Evolutionary conservation across 2,329 filamentous ascomycete species (phyloP).

Genomic region (Botrytis deweyae): DNA sequence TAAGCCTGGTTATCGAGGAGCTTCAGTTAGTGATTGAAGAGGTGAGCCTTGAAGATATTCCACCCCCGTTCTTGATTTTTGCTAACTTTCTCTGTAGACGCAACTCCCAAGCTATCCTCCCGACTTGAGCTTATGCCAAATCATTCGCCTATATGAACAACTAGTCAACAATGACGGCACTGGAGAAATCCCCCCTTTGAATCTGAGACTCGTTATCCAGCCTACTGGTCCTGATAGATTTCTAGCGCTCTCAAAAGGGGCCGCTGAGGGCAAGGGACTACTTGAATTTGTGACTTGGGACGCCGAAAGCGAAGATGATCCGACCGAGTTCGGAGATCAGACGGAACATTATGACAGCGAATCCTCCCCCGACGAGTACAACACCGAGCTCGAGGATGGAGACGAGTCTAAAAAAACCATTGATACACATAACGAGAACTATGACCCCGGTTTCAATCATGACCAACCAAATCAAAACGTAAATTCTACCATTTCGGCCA

Average conservation of each 20-base stretch:
- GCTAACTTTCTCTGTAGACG: slow-evolving; percentile 32
- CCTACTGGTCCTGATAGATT: slow-evolving; percentile 54
- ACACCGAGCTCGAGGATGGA: neutral
- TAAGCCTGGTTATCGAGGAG: slow-evolving; percentile 54
- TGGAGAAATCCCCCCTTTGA: slow-evolving; percentile 54
- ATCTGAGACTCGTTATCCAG: slow-evolving; percentile 55
- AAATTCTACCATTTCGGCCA: neutral
- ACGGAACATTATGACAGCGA: slow-evolving; percentile 20
- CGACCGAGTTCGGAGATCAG: slow-evolving; percentile 26
- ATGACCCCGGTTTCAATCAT: neutral
- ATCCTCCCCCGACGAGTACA: neutral
- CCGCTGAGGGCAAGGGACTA: slow-evolving; percentile 54
- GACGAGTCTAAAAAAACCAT: neutral
- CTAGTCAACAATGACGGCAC: slow-evolving; percentile 59
- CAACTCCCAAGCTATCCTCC: slow-evolving; percentile 51
- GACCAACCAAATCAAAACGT: neutral
- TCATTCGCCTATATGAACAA: slow-evolving; percentile 58
- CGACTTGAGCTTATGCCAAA: slow-evolving; percentile 52
- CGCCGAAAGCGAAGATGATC: slow-evolving; percentile 29
- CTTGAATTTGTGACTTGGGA: slow-evolving; percentile 34
- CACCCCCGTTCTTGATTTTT: slow-evolving; percentile 22
- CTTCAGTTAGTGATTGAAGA: slow-evolving; percentile 57
- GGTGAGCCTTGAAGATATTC: slow-evolving; percentile 44
- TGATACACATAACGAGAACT: neutral
- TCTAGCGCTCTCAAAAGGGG: slow-evolving; percentile 51